Evolutionary conservation across 2,329 filamentous ascomycete genomes (phyloP).

Genomic region (Exserohilum rostratum): DNA sequence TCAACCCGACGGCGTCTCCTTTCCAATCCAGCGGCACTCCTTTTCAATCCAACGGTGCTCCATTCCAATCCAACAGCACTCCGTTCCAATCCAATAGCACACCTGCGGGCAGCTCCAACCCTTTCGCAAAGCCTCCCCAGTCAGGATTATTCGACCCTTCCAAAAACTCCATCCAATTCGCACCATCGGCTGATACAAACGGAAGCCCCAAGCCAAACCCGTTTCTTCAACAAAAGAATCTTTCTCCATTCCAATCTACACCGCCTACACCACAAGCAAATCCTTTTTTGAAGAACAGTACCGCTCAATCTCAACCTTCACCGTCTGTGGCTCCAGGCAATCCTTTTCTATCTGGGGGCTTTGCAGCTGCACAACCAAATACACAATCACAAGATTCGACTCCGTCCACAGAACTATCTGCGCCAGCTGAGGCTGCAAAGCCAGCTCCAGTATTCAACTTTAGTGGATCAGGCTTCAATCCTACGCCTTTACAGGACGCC

Average conservation of each 20-base stretch:
- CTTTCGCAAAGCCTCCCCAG: conserved; percentile 22
- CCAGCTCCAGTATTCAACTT: conserved; percentile 12
- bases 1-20: conserved; percentile 26
- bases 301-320: background rate
- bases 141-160: conserved; percentile 39
- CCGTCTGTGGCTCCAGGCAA: conserved; percentile 3
- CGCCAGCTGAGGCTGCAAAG: conserved; percentile 7
- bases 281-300: conserved; percentile 13
- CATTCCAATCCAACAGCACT: no score
- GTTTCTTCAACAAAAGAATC: conserved; percentile 11
- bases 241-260: background rate
- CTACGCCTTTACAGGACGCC: background rate
- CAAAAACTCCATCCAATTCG: conserved; percentile 37
- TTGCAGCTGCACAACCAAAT: background rate
- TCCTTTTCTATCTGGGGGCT: conserved; percentile 4
- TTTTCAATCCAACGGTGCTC: no score
- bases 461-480: conserved; percentile 1
- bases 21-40: conserved; percentile 22
- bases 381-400: background rate
- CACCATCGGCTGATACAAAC: conserved; percentile 9
- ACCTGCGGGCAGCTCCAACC: conserved; percentile 13
- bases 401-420: background rate
- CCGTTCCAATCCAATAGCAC: no score
- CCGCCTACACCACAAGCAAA: conserved; percentile 3
- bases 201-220: conserved; percentile 9